Conservation (phyloP, 345 rosid genomes). For the Hibiscus mutabilis region DNA sequence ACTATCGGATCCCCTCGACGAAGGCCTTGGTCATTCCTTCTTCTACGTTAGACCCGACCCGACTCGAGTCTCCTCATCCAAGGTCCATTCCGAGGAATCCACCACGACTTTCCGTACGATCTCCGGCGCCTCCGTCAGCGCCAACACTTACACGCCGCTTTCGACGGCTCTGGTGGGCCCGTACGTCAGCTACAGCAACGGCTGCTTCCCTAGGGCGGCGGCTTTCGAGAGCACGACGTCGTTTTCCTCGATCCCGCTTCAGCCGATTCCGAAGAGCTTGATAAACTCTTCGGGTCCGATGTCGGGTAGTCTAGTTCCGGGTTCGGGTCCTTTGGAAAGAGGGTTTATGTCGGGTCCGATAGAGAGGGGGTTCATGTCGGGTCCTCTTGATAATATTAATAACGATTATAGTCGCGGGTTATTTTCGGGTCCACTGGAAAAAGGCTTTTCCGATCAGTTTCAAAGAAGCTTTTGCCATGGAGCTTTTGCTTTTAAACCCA, state of each 20-base stretch:
- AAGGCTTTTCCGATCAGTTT: conserved; percentile 46
- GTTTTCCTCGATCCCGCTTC: conserved; percentile 79
- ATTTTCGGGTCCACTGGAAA: conserved; percentile 51
- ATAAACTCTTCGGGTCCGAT: conserved; percentile 17
- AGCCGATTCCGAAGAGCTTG: conserved; percentile 64
- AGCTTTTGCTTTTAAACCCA: conserved; percentile 41
- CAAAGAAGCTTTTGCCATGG: conserved; percentile 81
- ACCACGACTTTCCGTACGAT: conserved; percentile 79
- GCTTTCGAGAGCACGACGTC: conserved; percentile 92
- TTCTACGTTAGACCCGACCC: conserved; percentile 86
- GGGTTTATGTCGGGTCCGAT: conserved; percentile 85
- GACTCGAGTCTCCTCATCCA: conserved; percentile 53
- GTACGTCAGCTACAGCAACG: conserved; percentile 32
- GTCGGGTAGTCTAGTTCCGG: conserved; percentile 57
- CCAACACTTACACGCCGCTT: conserved; percentile 84
- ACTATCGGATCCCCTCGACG: conserved; percentile 61
- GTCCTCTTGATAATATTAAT: conserved; percentile 52
- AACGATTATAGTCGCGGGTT: conserved; percentile 31
- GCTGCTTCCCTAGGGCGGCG: conserved; percentile 62
- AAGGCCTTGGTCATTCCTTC: conserved; percentile 91
- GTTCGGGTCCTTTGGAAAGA: conserved; percentile 65
- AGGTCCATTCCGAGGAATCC: conserved; percentile 78
- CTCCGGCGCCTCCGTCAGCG: conserved; percentile 96
- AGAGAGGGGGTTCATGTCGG: conserved; percentile 83
- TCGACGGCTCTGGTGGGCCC: conserved; percentile 74